Evolutionary conservation across 768 basidiomycete species (phyloP).

Genomic region (Cyclocybe aegerita): DNA sequence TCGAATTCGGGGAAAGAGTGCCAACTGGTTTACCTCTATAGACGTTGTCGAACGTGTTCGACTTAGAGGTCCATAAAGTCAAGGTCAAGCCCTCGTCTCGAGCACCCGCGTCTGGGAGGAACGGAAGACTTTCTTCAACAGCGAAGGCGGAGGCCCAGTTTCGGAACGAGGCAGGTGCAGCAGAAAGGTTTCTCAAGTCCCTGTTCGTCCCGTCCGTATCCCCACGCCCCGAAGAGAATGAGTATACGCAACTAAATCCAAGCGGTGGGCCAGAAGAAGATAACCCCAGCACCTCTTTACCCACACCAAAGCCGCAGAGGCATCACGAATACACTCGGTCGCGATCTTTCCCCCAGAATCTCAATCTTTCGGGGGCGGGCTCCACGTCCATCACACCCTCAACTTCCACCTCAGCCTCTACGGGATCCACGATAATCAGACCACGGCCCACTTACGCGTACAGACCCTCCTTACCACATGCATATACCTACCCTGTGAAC

Average conservation of each 20-base stretch:
- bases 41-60: slow-evolving; percentile 62
- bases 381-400: not conserved
- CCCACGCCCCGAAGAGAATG: slow-evolving; percentile 12
- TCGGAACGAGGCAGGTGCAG: not conserved
- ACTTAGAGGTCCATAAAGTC: slow-evolving; percentile 54
- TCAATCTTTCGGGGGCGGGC: slow-evolving; percentile 4
- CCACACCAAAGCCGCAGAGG: slow-evolving; percentile 9
- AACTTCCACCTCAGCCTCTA: too few species aligned
- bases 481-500: too few species aligned
- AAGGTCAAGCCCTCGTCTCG: slow-evolving; percentile 32
- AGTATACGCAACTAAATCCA: slow-evolving; percentile 21
- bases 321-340: slow-evolving; percentile 27
- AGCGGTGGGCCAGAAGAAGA: slow-evolving; percentile 14
- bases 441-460: not conserved
- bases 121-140: not conserved
- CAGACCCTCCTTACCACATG: too few species aligned
- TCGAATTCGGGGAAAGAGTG: not conserved
- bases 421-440: not conserved
- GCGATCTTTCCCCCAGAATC: slow-evolving; percentile 34
- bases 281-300: slow-evolving; percentile 1
- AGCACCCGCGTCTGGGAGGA: not conserved
- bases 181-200: slow-evolving; percentile 21
- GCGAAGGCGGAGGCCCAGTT: not conserved
- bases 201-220: slow-evolving; percentile 25
- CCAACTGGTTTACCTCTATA: slow-evolving; percentile 19